These are phyloP conservation scores for Irpex lacteus DNA, from an alignment of 1,284 basidiomycete genomes.

Conservation along the genomic window DNA sequence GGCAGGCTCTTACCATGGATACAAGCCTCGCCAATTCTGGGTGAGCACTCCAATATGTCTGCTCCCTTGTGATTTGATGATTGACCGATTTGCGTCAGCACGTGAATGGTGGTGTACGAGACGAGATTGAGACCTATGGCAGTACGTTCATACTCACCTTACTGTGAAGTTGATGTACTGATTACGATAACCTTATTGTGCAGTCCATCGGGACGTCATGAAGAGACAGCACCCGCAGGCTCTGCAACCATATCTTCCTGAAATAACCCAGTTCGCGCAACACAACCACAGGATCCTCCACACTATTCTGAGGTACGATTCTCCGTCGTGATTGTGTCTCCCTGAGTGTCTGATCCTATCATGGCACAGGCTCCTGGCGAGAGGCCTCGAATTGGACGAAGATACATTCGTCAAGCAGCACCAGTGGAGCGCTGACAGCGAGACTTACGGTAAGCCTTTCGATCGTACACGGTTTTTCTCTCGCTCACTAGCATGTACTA, in stretches of 20 bases:
- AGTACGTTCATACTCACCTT: constrained; percentile 31
- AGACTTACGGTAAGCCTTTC: constrained; percentile 20
- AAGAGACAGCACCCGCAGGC: constrained; percentile 32
- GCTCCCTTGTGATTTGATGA: background rate
- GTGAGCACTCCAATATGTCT: constrained; percentile 28
- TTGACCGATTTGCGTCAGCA: constrained; percentile 33
- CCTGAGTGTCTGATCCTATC: too few species aligned
- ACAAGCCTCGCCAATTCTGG: constrained; percentile 54
- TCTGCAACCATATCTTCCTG: constrained; percentile 39
- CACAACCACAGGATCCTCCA: constrained; percentile 31
- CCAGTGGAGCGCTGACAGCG: constrained; percentile 25
- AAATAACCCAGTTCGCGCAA: constrained; percentile 34
- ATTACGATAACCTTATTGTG: background rate
- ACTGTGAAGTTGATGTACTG: background rate
- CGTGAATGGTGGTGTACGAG: constrained; percentile 52
- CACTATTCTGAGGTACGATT: constrained; percentile 19
- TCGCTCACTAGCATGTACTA: too few species aligned
- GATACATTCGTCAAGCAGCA: constrained; percentile 33
- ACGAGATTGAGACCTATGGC: constrained; percentile 60
- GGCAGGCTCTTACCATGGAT: constrained; percentile 54
- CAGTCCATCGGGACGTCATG: constrained; percentile 24
- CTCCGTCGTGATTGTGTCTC: background rate
- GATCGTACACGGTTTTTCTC: background rate
- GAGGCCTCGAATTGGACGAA: constrained; percentile 34
- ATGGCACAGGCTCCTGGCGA: constrained; percentile 39